A percentile compares a stretch with the other conserved stretches of the same genome.
Evolutionary conservation across 352 stramenopile genomes (phyloP).

Genomic region (Phytophthora macrochlamydospora): DNA sequence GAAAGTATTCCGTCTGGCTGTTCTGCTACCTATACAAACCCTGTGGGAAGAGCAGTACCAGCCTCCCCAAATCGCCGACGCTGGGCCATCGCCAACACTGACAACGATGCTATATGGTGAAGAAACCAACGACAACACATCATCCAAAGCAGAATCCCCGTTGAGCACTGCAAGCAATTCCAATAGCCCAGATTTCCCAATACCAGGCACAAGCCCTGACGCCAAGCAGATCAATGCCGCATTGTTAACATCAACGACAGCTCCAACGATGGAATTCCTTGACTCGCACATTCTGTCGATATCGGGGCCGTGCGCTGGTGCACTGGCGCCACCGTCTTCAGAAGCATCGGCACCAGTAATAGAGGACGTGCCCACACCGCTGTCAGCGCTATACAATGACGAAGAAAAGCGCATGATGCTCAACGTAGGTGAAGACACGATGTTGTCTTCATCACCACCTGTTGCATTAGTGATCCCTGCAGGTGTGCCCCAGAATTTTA

Average conservation of each 20-base stretch:
- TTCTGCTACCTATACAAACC: conserved; percentile 65
- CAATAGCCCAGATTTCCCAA: neutral
- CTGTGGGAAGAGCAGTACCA: conserved; percentile 72
- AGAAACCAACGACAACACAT: conserved; percentile 1
- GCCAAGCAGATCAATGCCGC: neutral
- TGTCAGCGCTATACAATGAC: conserved; percentile 75
- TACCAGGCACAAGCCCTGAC: neutral
- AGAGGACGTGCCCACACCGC: conserved; percentile 54
- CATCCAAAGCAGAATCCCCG: conserved; percentile 11
- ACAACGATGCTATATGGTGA: conserved; percentile 26
- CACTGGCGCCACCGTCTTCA: conserved; percentile 11
- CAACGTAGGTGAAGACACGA: conserved; percentile 26
- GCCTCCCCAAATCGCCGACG: conserved; percentile 8
- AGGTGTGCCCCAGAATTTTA: conserved; percentile 11
- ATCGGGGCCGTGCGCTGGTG: conserved; percentile 18
- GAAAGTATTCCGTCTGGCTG: conserved; percentile 51
- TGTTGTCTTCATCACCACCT: conserved; percentile 17
- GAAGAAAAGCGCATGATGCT: conserved; percentile 74
- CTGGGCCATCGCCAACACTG: conserved; percentile 22
- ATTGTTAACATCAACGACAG: neutral
- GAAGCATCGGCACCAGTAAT: conserved; percentile 12
- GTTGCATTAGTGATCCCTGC: conserved; percentile 27
- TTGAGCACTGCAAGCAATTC: neutral
- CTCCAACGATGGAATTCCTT: neutral
- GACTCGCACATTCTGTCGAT: conserved; percentile 4